phyloP scores from a whole-genome alignment of 2,329 filamentous ascomycete species.

The Ceratocystis cacaofunesta region DNA sequence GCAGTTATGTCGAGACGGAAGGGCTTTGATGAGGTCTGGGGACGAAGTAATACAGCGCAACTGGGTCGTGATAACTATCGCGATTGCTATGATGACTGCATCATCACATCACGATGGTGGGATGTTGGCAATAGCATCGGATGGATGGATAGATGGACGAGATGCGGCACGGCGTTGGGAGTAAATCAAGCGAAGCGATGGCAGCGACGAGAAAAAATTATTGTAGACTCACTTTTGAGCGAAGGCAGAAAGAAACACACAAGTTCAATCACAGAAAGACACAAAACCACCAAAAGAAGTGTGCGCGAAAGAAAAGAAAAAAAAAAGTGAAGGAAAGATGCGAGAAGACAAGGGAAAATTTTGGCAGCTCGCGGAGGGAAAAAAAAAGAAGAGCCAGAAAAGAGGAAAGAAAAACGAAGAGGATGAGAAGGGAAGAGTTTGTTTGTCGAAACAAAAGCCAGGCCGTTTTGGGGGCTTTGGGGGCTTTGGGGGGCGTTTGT shows the following conservation, averaged over 20 bases:
- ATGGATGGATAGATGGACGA: background rate
- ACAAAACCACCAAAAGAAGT: constrained; percentile 21
- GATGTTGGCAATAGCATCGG: background rate
- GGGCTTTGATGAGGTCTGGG: background rate
- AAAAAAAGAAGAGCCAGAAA: constrained; percentile 16
- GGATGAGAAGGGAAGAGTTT: constrained; percentile 17
- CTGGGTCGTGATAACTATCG: background rate
- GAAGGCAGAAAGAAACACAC: constrained; percentile 21
- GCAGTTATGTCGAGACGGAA: background rate
- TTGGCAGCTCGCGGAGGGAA: constrained; percentile 19
- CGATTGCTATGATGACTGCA: constrained; percentile 4
- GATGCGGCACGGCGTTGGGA: constrained; percentile 5
- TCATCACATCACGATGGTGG: constrained; percentile 11
- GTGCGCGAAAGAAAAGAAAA: constrained; percentile 31
- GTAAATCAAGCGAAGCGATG: constrained; percentile 7
- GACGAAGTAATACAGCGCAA: background rate
- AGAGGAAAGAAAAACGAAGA: constrained; percentile 10
- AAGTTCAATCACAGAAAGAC: constrained; percentile 20
- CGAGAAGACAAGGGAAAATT: constrained; percentile 24
- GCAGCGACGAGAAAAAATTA: constrained; percentile 10
- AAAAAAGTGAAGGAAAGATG: constrained; percentile 21
- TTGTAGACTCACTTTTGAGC: constrained; percentile 38
- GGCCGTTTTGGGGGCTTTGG: background rate
- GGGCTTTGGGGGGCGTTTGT: background rate
- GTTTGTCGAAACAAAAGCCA: constrained; percentile 10